Evolutionary conservation across 2,329 filamentous ascomycete species (phyloP), one percentile per base, ranked within the genome.

Genomic region (Chrysosporium keratinophilum): DNA sequence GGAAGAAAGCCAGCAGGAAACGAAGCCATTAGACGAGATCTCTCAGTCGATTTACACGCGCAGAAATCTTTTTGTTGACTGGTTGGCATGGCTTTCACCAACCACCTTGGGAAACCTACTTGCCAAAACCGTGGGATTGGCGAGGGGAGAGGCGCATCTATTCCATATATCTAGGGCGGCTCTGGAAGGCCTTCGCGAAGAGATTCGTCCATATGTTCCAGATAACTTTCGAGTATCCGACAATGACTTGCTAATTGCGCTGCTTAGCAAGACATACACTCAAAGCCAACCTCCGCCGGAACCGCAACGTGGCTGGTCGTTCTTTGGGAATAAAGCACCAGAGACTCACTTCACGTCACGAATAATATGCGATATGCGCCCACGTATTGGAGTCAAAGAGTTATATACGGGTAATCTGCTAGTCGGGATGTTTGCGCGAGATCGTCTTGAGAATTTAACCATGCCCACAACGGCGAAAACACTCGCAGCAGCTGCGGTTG

Each of bases 181-280:
- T 14, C 28, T 49, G 28, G 46, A 35, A 12, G 19, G 17, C 11
- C 23, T 49, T 19, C 28, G 46, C 19, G 34, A 49, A 34, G 31
- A 49, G 37, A 23, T 49, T 19, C 23, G 23, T 28, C 23, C 23
- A 28, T 28, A 28, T 28, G 23, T 28, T 28, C 23, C 23, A 28
- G 23, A 28, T 28, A 7, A 7, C 23, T 28, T 28, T 28, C 23
- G 23, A 28, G 7, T 28, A 28, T 49, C 46, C 19, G 46, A 49
- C n/a, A 49, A 49, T 39, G 46, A 49, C 37, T 19, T 49, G 34
- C 20, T 49, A 19, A 34, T 39, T n/a, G 46, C 46, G 17, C 46
- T 49, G 19, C 37, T 49, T 19, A 49, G 28, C 9, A 49, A 34
- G 46, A 34, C 46, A 35, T 49, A 35, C 37, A 34, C 46, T n/a